These are phyloP conservation scores for Acanthamoeba lenticulata DNA, from an alignment of 208 protist genomes.

Conservation along the genomic window DNA sequence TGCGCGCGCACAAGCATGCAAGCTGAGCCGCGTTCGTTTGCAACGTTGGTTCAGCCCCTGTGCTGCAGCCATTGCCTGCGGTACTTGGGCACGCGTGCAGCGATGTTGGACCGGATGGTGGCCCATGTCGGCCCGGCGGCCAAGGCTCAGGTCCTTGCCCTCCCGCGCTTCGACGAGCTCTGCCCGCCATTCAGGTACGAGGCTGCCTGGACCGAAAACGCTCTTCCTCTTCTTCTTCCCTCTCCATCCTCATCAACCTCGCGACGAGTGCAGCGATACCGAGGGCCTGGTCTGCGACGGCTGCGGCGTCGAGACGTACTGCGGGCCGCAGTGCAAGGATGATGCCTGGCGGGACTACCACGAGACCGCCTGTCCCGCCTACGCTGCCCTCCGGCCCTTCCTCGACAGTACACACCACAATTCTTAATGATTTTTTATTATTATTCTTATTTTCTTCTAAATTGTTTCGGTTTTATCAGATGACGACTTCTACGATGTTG, in stretches of 20 bases:
- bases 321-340: neutral
- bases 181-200: neutral
- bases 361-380: neutral
- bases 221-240: neutral
- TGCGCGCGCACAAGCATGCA: too few relatives aligned
- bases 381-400: neutral
- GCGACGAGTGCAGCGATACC: neutral
- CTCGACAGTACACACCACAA: neutral
- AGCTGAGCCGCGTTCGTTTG: neutral
- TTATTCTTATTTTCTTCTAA: too few relatives aligned
- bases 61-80: constrained; percentile 28
- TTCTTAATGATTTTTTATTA: too few relatives aligned
- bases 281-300: neutral
- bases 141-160: neutral
- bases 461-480: too few relatives aligned
- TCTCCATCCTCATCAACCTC: neutral
- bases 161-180: neutral
- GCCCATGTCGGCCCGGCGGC: neutral
- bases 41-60: neutral
- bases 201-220: neutral
- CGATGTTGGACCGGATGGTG: neutral
- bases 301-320: neutral
- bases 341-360: neutral
- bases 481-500: neutral
- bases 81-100: neutral